Percentiles rank a stretch among this genome's conserved stretches.
phyloP scores from a whole-genome alignment of 139 green algal genomes.

The Tetradesmus obliquus region DNA sequence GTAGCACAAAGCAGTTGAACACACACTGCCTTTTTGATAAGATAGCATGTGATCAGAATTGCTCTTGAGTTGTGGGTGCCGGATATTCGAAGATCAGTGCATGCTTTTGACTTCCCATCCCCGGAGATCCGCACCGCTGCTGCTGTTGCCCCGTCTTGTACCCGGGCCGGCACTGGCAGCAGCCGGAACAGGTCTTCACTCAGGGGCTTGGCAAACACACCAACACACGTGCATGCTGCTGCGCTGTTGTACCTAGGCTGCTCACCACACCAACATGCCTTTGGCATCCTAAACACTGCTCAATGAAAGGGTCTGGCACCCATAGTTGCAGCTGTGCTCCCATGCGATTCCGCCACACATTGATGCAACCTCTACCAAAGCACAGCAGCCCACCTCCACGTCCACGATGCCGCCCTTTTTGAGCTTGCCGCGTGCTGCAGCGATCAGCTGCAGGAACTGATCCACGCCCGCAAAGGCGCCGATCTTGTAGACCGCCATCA shows the following conservation, averaged over 20 bases:
- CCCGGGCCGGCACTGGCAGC: conserved; percentile 11
- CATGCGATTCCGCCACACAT: too few relatives aligned
- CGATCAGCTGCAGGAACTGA: conserved; percentile 86
- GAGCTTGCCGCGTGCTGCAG: conserved; percentile 87
- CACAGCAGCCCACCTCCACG: conserved; percentile 45
- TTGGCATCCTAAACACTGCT: too few relatives aligned
- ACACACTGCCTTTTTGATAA: too few relatives aligned
- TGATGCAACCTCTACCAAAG: neutral
- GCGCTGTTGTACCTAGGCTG: too few relatives aligned
- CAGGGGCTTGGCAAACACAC: neutral
- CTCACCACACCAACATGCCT: too few relatives aligned
- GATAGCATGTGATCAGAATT: too few relatives aligned
- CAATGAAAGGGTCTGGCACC: too few relatives aligned
- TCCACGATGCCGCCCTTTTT: conserved; percentile 81
- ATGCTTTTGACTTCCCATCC: conserved; percentile 30
- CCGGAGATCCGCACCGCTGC: conserved; percentile 30
- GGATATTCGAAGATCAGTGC: conserved; percentile 41
- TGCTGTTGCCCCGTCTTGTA: conserved; percentile 26
- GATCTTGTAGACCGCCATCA: conserved; percentile 94
- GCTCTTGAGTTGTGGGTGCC: neutral
- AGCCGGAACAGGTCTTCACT: conserved; percentile 37
- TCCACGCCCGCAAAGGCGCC: conserved; percentile 72
- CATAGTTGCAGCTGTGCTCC: too few relatives aligned
- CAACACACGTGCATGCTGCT: neutral
- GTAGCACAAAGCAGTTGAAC: too few relatives aligned